A percentile compares a stretch with the other conserved stretches of the same genome.
Conservation (phyloP, 1,139 yeast species). For the Pichiaceae sp. region DNA sequence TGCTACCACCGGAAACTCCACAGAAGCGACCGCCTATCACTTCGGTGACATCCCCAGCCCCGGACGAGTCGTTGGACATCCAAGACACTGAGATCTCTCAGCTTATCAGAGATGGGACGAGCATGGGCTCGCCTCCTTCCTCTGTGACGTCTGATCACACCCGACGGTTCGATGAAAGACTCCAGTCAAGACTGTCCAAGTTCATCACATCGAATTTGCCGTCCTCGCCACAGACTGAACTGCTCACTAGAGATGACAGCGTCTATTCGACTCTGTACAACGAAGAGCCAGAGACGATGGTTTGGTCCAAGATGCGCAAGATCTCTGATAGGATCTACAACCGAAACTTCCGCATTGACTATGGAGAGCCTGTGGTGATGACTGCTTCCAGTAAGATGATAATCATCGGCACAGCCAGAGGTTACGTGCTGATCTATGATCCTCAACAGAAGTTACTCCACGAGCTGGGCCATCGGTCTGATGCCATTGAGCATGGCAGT, state of each 20-base stretch:
- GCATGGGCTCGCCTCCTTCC: too few relatives aligned
- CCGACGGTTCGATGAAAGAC: neutral
- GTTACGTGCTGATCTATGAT: conserved; percentile 52
- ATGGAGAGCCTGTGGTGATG: conserved; percentile 45
- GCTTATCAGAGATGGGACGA: too few relatives aligned
- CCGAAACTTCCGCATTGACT: conserved; percentile 26
- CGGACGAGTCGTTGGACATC: too few relatives aligned
- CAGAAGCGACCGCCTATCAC: too few relatives aligned
- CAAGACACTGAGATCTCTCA: too few relatives aligned
- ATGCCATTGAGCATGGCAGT: neutral
- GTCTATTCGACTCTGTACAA: conserved; percentile 1
- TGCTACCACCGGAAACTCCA: too few relatives aligned
- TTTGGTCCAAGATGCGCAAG: conserved; percentile 37
- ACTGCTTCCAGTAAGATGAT: conserved; percentile 40
- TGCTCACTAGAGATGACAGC: neutral
- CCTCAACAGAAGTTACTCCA: conserved; percentile 39
- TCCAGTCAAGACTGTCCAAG: neutral
- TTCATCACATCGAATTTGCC: neutral
- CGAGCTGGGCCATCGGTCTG: conserved; percentile 24
- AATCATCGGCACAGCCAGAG: conserved; percentile 56
- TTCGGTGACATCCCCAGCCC: too few relatives aligned
- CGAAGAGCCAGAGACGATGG: conserved; percentile 16
- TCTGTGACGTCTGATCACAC: too few relatives aligned
- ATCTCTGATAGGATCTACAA: conserved; percentile 32
- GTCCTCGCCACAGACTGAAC: neutral